phyloP scores from a whole-genome alignment of 805 yeast genomes.

The Lipomyces spencermartinsiae region DNA sequence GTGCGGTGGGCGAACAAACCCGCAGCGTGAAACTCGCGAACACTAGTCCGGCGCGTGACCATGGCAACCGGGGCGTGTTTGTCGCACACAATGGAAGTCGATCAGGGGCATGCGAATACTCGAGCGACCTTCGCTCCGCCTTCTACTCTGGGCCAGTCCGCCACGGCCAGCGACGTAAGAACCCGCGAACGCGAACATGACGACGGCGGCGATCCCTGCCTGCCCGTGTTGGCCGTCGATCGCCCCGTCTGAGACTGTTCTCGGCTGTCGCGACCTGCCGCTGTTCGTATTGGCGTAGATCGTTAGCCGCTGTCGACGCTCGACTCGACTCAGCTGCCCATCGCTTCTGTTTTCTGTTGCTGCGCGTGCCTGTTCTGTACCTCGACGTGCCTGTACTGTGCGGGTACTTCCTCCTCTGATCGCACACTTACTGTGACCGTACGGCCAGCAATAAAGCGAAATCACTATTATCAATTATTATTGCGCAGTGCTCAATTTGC shows the following conservation, averaged over 20 bases:
- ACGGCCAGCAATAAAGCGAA: no score
- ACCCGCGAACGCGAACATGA: not conserved
- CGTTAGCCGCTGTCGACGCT: not conserved
- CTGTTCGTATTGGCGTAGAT: not conserved
- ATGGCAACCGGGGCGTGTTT: not conserved
- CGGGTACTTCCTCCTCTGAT: not conserved
- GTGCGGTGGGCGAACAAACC: not conserved
- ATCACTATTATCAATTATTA: no score
- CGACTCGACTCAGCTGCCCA: not conserved
- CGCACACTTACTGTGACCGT: not conserved
- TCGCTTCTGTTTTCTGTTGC: not conserved
- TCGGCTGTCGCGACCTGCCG: not conserved
- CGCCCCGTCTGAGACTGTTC: not conserved
- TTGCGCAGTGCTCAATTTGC: not conserved
- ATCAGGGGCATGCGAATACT: not conserved
- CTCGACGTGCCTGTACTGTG: not conserved
- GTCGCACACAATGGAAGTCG: not conserved
- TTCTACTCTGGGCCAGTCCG: conserved; percentile 3
- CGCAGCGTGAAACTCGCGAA: not conserved
- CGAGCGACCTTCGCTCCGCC: not conserved
- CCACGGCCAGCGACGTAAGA: not conserved
- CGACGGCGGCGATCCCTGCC: conserved; percentile 1
- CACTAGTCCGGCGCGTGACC: not conserved
- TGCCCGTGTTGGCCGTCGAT: not conserved
- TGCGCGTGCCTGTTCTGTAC: not conserved